phyloP scores from a whole-genome alignment of 306 rosid genomes.

The Pachyrhizus erosus region DNA sequence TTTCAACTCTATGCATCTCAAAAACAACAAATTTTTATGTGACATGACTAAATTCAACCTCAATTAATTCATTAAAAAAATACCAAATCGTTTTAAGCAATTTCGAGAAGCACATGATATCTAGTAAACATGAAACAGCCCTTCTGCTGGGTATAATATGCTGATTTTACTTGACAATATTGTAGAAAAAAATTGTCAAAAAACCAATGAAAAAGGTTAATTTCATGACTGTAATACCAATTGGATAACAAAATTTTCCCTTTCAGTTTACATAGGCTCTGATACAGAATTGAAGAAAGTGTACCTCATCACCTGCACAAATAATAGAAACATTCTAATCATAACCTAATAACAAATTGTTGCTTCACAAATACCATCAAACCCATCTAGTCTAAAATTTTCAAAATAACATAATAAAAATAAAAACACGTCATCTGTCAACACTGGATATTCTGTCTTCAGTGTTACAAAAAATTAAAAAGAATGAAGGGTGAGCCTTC shows the following conservation, averaged over 20 bases:
- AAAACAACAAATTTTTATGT: not conserved
- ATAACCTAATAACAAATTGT: conserved; percentile 35
- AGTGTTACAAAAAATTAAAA: not conserved
- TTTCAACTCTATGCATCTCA: no score
- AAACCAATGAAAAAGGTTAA: conserved; percentile 27
- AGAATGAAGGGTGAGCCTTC: not conserved
- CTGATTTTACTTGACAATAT: conserved; percentile 21
- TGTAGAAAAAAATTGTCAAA: not conserved
- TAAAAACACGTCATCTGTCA: conserved; percentile 17
- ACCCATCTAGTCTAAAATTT: not conserved
- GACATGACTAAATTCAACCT: not conserved
- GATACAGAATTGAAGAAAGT: conserved; percentile 38
- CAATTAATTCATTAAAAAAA: not conserved
- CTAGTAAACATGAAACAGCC: conserved; percentile 1
- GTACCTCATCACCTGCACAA: conserved; percentile 99
- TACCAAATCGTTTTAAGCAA: not conserved
- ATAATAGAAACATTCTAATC: conserved; percentile 42
- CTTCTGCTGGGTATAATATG: not conserved
- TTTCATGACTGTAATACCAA: conserved; percentile 39
- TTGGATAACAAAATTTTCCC: conserved; percentile 31
- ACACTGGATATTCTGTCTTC: conserved; percentile 3
- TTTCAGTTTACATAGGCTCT: conserved; percentile 37
- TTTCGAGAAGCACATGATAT: not conserved
- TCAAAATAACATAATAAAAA: conserved; percentile 8
- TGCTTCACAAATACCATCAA: conserved; percentile 23